These are phyloP conservation scores for Aureobasidium mangrovei DNA, from an alignment of 2,329 filamentous ascomycete genomes.

Conservation along the genomic window DNA sequence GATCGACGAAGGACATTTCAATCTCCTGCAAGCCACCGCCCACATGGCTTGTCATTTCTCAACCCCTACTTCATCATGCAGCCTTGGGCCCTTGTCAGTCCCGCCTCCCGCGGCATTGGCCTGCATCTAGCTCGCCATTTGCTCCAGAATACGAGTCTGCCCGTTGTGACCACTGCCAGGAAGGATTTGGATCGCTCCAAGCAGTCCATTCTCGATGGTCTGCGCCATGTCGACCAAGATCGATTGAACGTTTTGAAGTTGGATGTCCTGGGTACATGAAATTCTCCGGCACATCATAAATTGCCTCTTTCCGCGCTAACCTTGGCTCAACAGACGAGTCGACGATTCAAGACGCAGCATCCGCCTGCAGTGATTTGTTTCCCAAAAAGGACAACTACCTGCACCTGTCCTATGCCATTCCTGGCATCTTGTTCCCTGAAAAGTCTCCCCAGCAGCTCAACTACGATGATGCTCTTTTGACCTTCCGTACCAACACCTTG, in stretches of 20 bases:
- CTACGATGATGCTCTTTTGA: constrained; percentile 52
- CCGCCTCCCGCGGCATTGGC: constrained; percentile 56
- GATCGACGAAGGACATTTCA: neutral
- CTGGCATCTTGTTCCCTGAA: constrained; percentile 65
- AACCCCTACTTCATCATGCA: constrained; percentile 26
- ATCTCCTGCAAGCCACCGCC: neutral
- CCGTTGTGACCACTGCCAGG: constrained; percentile 53
- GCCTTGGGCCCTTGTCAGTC: constrained; percentile 46
- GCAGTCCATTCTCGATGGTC: constrained; percentile 41
- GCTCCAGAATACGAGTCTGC: constrained; percentile 47
- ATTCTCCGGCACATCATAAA: neutral
- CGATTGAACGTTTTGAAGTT: constrained; percentile 45
- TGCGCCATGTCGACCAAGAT: constrained; percentile 38
- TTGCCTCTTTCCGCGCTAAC: neutral
- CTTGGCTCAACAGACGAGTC: constrained; percentile 45
- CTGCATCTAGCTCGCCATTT: constrained; percentile 52
- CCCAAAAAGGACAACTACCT: constrained; percentile 46
- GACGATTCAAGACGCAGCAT: constrained; percentile 50
- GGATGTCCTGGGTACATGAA: constrained; percentile 46
- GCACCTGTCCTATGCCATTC: constrained; percentile 59
- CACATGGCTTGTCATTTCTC: neutral
- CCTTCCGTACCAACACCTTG: constrained; percentile 64
- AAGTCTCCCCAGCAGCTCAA: constrained; percentile 60
- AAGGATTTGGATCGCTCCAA: constrained; percentile 43
- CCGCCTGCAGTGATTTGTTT: constrained; percentile 27